Evolutionary conservation across 108 stramenopile genomes (phyloP).

Genomic region (Cylindrotheca closterium): DNA sequence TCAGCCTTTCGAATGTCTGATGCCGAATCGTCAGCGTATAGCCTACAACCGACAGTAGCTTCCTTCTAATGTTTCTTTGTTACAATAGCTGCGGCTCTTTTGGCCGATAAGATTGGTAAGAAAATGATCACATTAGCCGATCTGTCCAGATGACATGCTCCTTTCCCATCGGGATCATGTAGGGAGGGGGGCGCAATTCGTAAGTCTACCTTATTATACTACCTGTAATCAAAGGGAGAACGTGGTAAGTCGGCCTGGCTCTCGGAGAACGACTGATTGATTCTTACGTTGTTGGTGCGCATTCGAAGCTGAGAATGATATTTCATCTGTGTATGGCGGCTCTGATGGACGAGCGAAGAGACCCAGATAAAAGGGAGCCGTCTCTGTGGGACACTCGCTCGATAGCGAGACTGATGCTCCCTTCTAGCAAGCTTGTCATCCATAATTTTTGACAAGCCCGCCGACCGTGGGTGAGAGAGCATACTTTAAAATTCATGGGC

Average conservation of each 20-base stretch:
- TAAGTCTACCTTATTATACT: neutral
- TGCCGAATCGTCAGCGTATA: neutral
- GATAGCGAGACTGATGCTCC: slow-evolving; percentile 1
- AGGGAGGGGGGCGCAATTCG: neutral
- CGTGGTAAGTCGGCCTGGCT: neutral
- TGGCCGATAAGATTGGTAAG: neutral
- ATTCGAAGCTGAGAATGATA: neutral
- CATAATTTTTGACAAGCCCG: too few relatives aligned
- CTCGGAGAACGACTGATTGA: too few relatives aligned
- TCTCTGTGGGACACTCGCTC: slow-evolving; percentile 13
- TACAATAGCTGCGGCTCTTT: slow-evolving; percentile 19
- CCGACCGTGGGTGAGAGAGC: too few relatives aligned
- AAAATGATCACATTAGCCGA: neutral
- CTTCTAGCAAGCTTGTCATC: too few relatives aligned
- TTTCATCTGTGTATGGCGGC: slow-evolving; percentile 9
- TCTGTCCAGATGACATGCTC: neutral
- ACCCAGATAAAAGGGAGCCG: slow-evolving; percentile 27
- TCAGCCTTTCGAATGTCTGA: neutral
- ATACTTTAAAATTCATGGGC: too few relatives aligned
- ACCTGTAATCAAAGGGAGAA: neutral
- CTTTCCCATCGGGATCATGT: neutral
- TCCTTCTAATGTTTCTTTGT: slow-evolving; percentile 38
- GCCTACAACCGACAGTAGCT: slow-evolving; percentile 2
- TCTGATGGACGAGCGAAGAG: slow-evolving; percentile 14
- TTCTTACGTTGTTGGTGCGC: neutral